Evolutionary conservation across 352 stramenopile genomes (phyloP).

Genomic region (Discostella stelligera): DNA sequence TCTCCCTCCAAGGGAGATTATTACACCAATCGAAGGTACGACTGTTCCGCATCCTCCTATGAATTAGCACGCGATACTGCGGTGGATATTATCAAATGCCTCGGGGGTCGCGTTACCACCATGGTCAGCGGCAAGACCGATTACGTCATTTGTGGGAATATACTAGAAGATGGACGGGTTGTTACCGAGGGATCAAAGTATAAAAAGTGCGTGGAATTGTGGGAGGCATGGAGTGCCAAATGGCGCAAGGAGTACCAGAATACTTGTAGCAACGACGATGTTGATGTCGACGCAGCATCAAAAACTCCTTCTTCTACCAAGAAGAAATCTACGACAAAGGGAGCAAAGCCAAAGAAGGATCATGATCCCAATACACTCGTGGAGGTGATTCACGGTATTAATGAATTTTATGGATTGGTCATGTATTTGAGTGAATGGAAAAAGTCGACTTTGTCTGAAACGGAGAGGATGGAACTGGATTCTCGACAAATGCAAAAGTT

Average conservation of each 20-base stretch:
- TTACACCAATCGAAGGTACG: constrained; percentile 13
- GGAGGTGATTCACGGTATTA: constrained; percentile 34
- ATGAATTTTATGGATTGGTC: constrained; percentile 49
- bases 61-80: constrained; percentile 60
- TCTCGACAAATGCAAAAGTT: not conserved
- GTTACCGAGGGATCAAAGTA: constrained; percentile 86
- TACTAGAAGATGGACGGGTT: constrained; percentile 84
- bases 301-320: constrained; percentile 10
- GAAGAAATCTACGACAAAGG: constrained; percentile 11
- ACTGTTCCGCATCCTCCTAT: not conserved
- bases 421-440: constrained; percentile 49
- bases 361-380: constrained; percentile 40
- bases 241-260: constrained; percentile 4
- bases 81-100: constrained; percentile 72
- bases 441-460: constrained; percentile 14
- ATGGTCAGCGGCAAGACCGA: constrained; percentile 82
- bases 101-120: constrained; percentile 81
- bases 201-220: constrained; percentile 83
- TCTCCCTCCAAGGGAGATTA: constrained; percentile 43
- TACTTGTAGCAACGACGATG: not conserved
- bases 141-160: constrained; percentile 80
- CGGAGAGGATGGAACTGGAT: constrained; percentile 24
- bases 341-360: constrained; percentile 22
- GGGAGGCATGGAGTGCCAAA: constrained; percentile 30
- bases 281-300: not conserved